Conservation (phyloP, 1,139 yeast genomes). For the Yarrowia galli region DNA sequence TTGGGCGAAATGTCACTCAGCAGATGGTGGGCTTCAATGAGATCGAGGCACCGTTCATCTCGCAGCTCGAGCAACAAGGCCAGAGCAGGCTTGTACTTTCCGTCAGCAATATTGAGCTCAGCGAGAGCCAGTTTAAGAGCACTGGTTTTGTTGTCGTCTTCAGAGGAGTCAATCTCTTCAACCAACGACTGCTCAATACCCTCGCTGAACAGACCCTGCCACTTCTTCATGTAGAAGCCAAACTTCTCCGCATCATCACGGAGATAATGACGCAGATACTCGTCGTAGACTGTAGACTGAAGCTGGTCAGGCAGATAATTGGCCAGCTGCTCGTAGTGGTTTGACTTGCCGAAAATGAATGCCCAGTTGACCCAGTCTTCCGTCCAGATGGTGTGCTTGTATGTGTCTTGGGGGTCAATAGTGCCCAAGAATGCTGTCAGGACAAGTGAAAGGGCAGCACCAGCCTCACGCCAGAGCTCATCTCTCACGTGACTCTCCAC, state of each 20-base stretch:
- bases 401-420: conserved; percentile 39
- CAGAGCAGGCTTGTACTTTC: conserved; percentile 69
- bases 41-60: conserved; percentile 63
- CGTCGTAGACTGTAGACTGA: conserved; percentile 57
- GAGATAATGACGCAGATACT: conserved; percentile 61
- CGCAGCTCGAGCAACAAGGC: conserved; percentile 63
- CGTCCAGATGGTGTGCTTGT: conserved; percentile 38
- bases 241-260: conserved; percentile 53
- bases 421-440: conserved; percentile 49
- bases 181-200: conserved; percentile 59
- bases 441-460: conserved; percentile 57
- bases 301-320: conserved; percentile 61
- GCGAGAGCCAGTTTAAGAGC: conserved; percentile 61
- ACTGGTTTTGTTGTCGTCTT: conserved; percentile 45
- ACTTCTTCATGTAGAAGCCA: conserved; percentile 55
- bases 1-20: conserved; percentile 58
- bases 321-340: conserved; percentile 59
- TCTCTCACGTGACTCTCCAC: conserved; percentile 60
- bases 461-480: conserved; percentile 66
- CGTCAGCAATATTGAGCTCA: conserved; percentile 61
- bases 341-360: conserved; percentile 59
- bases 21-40: conserved; percentile 68
- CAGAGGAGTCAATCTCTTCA: conserved; percentile 49
- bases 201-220: conserved; percentile 70
- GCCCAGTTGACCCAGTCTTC: conserved; percentile 76